Percentiles rank a stretch among this genome's conserved stretches.
phyloP scores from a whole-genome alignment of 176 grass and related monocot species.

The Leersia perrieri region DNA sequence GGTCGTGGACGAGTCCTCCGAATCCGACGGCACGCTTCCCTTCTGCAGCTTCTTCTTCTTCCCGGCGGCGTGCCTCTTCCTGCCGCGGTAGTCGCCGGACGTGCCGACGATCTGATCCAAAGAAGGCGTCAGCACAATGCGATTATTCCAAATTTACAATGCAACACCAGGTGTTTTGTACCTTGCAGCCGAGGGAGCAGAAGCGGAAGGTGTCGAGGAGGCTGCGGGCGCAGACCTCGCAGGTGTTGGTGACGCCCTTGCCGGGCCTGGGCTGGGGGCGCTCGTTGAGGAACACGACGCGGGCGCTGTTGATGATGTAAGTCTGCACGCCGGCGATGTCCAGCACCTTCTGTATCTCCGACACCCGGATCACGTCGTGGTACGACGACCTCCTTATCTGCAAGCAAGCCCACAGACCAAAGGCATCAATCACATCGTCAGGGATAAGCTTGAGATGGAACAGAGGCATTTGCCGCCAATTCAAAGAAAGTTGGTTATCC shows the following conservation, averaged over 20 bases:
- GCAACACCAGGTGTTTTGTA: not conserved
- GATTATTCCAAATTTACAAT: too few relatives aligned
- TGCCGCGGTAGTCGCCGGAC: conserved; percentile 35
- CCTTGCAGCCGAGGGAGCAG: conserved; percentile 99
- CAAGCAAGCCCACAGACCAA: not conserved
- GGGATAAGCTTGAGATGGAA: conserved; percentile 32
- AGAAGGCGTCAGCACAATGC: not conserved
- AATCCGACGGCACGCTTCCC: conserved; percentile 30
- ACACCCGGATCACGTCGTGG: conserved; percentile 98
- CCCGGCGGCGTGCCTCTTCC: conserved; percentile 39
- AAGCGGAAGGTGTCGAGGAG: conserved; percentile 96
- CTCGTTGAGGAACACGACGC: conserved; percentile 97
- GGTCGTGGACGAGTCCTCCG: conserved; percentile 65
- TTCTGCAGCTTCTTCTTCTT: conserved; percentile 39
- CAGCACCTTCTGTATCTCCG: conserved; percentile 96
- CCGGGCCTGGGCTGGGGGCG: conserved; percentile 85
- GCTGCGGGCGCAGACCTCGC: conserved; percentile 92
- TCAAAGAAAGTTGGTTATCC: conserved; percentile 19
- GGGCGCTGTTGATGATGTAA: conserved; percentile 98
- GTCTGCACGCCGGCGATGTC: conserved; percentile 96
- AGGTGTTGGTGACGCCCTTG: conserved; percentile 97
- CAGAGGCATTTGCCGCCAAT: conserved; percentile 5
- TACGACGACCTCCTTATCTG: conserved; percentile 94
- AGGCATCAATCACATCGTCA: not conserved
- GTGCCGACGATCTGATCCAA: conserved; percentile 53